A percentile compares a stretch with the other conserved stretches of the same genome.
phyloP scores from a whole-genome alignment of 2,329 filamentous ascomycete genomes.

The Hypoxylon sp. region DNA sequence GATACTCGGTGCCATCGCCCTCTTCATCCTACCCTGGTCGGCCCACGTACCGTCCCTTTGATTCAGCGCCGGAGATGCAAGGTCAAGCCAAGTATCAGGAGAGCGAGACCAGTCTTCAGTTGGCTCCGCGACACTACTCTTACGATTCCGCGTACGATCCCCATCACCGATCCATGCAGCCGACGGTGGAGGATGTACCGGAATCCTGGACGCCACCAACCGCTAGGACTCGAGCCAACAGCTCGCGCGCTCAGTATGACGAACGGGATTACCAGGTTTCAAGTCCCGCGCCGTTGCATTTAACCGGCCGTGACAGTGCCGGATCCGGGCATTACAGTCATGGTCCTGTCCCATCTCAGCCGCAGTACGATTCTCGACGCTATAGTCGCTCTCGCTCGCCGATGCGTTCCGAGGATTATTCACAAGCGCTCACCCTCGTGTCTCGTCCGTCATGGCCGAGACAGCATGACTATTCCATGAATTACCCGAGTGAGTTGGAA shows the following conservation, averaged over 20 bases:
- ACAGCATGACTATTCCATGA: slow-evolving; percentile 40
- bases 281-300: slow-evolving; percentile 55
- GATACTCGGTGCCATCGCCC: slow-evolving; percentile 53
- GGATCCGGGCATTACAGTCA: slow-evolving; percentile 45
- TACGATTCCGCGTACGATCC: slow-evolving; percentile 58
- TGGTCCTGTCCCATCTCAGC: slow-evolving; percentile 38
- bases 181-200: slow-evolving; percentile 70
- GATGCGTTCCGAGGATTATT: slow-evolving; percentile 47
- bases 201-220: slow-evolving; percentile 55
- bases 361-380: slow-evolving; percentile 43
- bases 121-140: slow-evolving; percentile 57
- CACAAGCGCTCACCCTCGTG: slow-evolving; percentile 41
- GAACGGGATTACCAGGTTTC: slow-evolving; percentile 50
- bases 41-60: slow-evolving; percentile 60
- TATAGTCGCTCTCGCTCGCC: slow-evolving; percentile 46
- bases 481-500: slow-evolving; percentile 49
- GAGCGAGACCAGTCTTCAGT: slow-evolving; percentile 48
- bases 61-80: slow-evolving; percentile 54
- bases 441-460: slow-evolving; percentile 37
- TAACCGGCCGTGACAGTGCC: slow-evolving; percentile 50
- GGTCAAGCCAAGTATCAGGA: slow-evolving; percentile 44
- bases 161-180: slow-evolving; percentile 63
- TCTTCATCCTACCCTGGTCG: slow-evolving; percentile 60
- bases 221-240: slow-evolving; percentile 37
- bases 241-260: slow-evolving; percentile 45